A percentile compares a stretch with the other conserved stretches of the same genome.
Conservation (phyloP, 345 rosid species). For the Geranium brycei region DNA sequence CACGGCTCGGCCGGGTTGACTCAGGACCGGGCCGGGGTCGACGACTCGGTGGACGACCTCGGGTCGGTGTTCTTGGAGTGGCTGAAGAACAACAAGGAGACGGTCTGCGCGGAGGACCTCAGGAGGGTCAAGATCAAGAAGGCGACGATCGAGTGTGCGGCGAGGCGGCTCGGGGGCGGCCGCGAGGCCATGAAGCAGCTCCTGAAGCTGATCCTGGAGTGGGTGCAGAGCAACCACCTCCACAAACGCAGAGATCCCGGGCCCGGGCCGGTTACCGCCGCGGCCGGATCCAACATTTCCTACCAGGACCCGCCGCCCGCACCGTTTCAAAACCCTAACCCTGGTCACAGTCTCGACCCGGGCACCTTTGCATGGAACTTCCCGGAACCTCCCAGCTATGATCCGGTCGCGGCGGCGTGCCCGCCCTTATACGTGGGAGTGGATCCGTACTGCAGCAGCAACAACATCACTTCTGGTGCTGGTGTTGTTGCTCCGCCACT, state of each 20-base stretch:
- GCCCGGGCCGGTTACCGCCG: too few relatives aligned
- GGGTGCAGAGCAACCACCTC: conserved; percentile 89
- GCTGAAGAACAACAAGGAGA: conserved; percentile 74
- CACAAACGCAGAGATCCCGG: conserved; percentile 22
- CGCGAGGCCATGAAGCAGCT: conserved; percentile 86
- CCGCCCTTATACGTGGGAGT: too few relatives aligned
- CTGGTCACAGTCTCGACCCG: conserved; percentile 15
- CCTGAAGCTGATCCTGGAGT: conserved; percentile 81
- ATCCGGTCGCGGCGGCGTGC: conserved; percentile 16
- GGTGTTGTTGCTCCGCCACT: too few relatives aligned
- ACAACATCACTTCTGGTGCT: too few relatives aligned
- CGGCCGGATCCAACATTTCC: conserved; percentile 7
- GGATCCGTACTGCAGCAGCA: too few relatives aligned
- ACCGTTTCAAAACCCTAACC: conserved; percentile 33
- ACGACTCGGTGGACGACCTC: conserved; percentile 36
- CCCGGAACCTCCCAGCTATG: conserved; percentile 21
- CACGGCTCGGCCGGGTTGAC: neutral
- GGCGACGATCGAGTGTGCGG: conserved; percentile 78
- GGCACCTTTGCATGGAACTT: conserved; percentile 24
- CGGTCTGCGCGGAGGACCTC: conserved; percentile 80
- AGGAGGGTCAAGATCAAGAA: conserved; percentile 86
- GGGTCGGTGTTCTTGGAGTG: conserved; percentile 78
- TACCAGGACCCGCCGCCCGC: conserved; percentile 27
- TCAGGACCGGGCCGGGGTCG: neutral
- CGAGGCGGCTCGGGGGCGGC: conserved; percentile 81